A percentile compares a stretch with the other conserved stretches of the same genome.
These are phyloP conservation scores for Tranzscheliella williamsii DNA, from an alignment of 1,284 basidiomycete genomes.

Conservation along the genomic window DNA sequence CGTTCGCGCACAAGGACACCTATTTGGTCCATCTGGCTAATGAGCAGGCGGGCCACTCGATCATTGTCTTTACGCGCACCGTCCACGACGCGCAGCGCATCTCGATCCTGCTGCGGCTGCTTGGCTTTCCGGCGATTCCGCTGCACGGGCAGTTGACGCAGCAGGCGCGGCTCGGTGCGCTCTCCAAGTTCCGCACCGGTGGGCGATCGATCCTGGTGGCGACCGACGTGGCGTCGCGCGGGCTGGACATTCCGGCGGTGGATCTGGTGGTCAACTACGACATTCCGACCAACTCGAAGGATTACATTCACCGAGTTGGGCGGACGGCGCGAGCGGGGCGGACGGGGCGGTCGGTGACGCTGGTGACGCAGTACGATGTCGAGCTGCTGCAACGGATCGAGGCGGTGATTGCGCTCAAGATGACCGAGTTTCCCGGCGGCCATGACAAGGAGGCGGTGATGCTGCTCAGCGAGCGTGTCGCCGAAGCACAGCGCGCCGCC, in stretches of 20 bases:
- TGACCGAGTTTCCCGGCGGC: conserved; percentile 77
- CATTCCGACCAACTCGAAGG: conserved; percentile 96
- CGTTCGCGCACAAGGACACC: conserved; percentile 87
- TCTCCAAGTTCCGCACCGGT: conserved; percentile 94
- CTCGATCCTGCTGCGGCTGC: conserved; percentile 82
- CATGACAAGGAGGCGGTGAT: conserved; percentile 89
- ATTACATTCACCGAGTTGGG: conserved; percentile 98
- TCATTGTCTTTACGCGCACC: conserved; percentile 94
- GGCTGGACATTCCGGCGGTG: conserved; percentile 93
- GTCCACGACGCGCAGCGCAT: conserved; percentile 90
- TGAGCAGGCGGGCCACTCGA: conserved; percentile 85
- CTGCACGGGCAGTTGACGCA: conserved; percentile 94
- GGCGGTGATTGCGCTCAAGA: conserved; percentile 82
- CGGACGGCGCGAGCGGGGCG: conserved; percentile 95
- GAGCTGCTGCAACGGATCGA: conserved; percentile 89
- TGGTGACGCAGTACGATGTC: conserved; percentile 98
- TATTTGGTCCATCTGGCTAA: conserved; percentile 89
- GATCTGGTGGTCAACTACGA: conserved; percentile 98
- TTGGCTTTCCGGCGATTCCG: conserved; percentile 94
- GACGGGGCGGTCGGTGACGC: conserved; percentile 89
- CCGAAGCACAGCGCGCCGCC: conserved; percentile 83
- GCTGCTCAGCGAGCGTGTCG: conserved; percentile 83
- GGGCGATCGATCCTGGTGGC: conserved; percentile 89
- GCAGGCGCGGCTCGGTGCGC: conserved; percentile 87
- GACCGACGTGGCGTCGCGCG: conserved; percentile 90